Evolutionary conservation across 768 basidiomycete species (phyloP).

Genomic region (Phylloporus sp.): DNA sequence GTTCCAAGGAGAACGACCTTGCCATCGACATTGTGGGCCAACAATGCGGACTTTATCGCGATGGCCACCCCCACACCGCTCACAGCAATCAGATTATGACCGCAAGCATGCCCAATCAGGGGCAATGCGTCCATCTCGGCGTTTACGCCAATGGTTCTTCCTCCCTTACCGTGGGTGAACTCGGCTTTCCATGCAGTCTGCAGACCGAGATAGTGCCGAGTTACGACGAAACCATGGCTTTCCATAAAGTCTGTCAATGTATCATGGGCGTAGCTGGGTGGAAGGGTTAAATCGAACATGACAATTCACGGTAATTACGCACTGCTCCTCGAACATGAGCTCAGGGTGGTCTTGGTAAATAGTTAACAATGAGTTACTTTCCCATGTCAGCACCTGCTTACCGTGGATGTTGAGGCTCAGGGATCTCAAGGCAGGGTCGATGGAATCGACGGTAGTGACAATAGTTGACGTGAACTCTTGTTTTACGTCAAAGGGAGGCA

Average conservation of each 20-base stretch:
- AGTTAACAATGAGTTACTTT: neutral
- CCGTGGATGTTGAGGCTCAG: conserved; percentile 73
- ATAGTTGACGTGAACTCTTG: conserved; percentile 50
- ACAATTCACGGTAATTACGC: conserved; percentile 16
- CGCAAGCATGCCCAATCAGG: conserved; percentile 63
- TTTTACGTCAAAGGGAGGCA: conserved; percentile 12
- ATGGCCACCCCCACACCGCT: conserved; percentile 73
- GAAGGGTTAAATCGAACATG: conserved; percentile 5
- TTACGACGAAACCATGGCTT: conserved; percentile 65
- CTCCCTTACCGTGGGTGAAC: conserved; percentile 54
- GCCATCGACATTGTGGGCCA: conserved; percentile 58
- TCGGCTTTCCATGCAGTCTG: conserved; percentile 78
- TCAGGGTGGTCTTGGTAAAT: conserved; percentile 57
- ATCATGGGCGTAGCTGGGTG: conserved; percentile 66
- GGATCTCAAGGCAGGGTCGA: conserved; percentile 51
- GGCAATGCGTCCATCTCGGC: conserved; percentile 70
- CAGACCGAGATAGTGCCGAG: conserved; percentile 64
- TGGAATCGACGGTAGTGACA: conserved; percentile 47
- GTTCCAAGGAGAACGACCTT: conserved; percentile 75
- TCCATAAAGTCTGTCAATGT: conserved; percentile 64
- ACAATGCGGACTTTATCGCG: conserved; percentile 65
- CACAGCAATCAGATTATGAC: conserved; percentile 81
- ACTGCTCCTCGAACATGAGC: conserved; percentile 63
- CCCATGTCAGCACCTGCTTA: conserved; percentile 29
- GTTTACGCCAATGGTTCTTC: conserved; percentile 71